Evolutionary conservation across 208 protist species (phyloP).

Genomic region (Herpetomonas samuelpessoai): DNA sequence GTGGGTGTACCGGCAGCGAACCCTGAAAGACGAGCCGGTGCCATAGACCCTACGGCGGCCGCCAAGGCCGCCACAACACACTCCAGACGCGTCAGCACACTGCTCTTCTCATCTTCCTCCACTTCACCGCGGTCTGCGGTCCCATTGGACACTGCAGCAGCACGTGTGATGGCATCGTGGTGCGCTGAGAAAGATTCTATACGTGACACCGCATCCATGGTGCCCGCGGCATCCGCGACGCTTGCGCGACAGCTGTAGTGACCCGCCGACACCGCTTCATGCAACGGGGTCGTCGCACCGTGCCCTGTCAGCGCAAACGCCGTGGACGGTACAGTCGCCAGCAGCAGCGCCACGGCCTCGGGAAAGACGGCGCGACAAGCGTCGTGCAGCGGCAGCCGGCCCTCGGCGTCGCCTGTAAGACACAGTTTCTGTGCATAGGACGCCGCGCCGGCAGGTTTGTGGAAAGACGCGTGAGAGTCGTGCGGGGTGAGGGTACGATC

Average conservation of each 20-base stretch:
- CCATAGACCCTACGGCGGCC: neutral
- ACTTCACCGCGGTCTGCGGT: neutral
- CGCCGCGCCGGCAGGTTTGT: too few relatives aligned
- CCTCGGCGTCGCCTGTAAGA: slow-evolving; percentile 31
- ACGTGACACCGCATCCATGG: too few relatives aligned
- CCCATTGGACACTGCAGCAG: too few relatives aligned
- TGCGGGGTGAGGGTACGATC: too few relatives aligned
- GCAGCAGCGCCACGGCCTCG: slow-evolving; percentile 33
- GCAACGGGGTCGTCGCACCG: slow-evolving; percentile 49
- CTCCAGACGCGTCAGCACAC: slow-evolving; percentile 3
- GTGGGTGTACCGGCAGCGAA: neutral
- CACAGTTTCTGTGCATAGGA: slow-evolving; percentile 16
- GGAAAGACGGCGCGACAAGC: slow-evolving; percentile 49
- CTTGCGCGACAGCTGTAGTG: neutral
- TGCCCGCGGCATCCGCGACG: neutral
- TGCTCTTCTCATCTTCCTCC: slow-evolving; percentile 3
- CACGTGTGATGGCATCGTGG: too few relatives aligned
- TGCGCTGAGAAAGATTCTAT: too few relatives aligned
- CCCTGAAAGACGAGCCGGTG: neutral
- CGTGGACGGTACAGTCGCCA: slow-evolving; percentile 15
- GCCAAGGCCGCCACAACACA: slow-evolving; percentile 5
- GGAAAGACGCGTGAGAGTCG: too few relatives aligned
- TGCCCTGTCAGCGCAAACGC: slow-evolving; percentile 39
- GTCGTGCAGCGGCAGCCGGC: slow-evolving; percentile 55
- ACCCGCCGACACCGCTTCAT: slow-evolving; percentile 31